A percentile compares a stretch with the other conserved stretches of the same genome.
Evolutionary conservation across 2,329 filamentous ascomycete species (phyloP).

Genomic region (Aspergillus jensenii): DNA sequence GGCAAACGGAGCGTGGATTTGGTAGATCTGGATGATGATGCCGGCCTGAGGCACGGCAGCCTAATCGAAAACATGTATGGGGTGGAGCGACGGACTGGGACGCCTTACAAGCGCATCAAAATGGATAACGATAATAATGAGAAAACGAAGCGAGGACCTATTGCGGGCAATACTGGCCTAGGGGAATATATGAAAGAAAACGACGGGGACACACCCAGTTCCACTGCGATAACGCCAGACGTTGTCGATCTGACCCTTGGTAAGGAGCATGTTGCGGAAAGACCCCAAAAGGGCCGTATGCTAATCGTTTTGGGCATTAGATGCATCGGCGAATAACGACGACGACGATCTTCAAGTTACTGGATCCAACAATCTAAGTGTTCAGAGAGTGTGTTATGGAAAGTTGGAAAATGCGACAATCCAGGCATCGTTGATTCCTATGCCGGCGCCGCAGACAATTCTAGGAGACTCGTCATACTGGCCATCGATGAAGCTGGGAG

Average conservation of each 20-base stretch:
- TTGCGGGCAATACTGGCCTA: conserved; percentile 56
- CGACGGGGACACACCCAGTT: conserved; percentile 46
- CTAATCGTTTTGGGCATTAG: conserved; percentile 22
- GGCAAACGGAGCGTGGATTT: conserved; percentile 32
- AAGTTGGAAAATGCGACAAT: conserved; percentile 68
- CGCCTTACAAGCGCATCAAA: conserved; percentile 67
- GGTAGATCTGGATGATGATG: conserved; percentile 28
- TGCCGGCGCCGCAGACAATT: conserved; percentile 60
- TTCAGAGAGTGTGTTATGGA: conserved; percentile 78
- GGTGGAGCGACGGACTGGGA: conserved; percentile 64
- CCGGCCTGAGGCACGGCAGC: conserved; percentile 23
- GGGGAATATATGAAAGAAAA: conserved; percentile 68
- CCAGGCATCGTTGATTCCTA: conserved; percentile 68
- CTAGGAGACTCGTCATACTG: conserved; percentile 56
- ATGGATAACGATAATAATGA: conserved; percentile 47
- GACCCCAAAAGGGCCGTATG: neutral
- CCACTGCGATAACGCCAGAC: conserved; percentile 51
- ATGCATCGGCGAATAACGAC: conserved; percentile 26
- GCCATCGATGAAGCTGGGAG: conserved; percentile 71
- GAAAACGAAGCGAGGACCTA: conserved; percentile 40
- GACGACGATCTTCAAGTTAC: conserved; percentile 43
- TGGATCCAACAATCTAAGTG: conserved; percentile 59
- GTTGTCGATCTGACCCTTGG: conserved; percentile 48
- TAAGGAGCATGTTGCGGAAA: conserved; percentile 16
- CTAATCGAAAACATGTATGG: conserved; percentile 76